Evolutionary conservation across 805 yeast species (phyloP), one percentile per base, ranked within the genome.

Genomic region (Candida rishiriensis): DNA sequence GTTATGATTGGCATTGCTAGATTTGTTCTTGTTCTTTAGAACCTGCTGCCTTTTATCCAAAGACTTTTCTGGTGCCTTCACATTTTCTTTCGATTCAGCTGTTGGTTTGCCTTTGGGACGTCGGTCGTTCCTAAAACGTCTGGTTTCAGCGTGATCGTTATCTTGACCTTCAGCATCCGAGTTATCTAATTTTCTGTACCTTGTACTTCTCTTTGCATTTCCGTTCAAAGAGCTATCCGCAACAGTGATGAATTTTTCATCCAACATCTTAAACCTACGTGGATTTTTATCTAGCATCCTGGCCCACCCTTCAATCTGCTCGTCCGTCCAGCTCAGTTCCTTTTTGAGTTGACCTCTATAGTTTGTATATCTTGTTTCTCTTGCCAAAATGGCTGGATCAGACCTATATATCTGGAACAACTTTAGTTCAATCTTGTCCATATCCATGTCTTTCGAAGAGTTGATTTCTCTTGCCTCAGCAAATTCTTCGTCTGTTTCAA

Each of bases 301-400:
- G 1, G 84, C 83, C 97, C 97, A 91, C 0, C 96, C 96, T 70
- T 90, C 97, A 39, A 91, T 79, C 60, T 88, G 96, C 57, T 88
- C 96, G 62, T 89, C 90, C 0, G 89, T 71, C 96, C 95, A 88
- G 1, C 70, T 70, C 0, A 83, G 75, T 33, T 70, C 69, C 6
- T 60, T 52, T 50, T 73, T 77, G 58, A 88, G 66, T 21, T 71
- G 73, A 29, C 68, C 64, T 41, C 96, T 70, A 10, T 58, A 63
- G 36, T 68, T 64, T 0, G 81, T 49, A 40, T 59, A 50, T 48
- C 97, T 69, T 10, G 69, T 58, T 0, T 65, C 47, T 46, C 78
- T 72, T 9, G 65, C 74, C 43, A 84, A 75, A 29, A 75, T 62
- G 1, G 60, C 63, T 1, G 76, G 75, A 32, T 81, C 76, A 14